Percentiles rank a stretch among this genome's conserved stretches.
Evolutionary conservation across 176 grass and related monocot genomes (phyloP).

Genomic region (Eleusine indica): DNA sequence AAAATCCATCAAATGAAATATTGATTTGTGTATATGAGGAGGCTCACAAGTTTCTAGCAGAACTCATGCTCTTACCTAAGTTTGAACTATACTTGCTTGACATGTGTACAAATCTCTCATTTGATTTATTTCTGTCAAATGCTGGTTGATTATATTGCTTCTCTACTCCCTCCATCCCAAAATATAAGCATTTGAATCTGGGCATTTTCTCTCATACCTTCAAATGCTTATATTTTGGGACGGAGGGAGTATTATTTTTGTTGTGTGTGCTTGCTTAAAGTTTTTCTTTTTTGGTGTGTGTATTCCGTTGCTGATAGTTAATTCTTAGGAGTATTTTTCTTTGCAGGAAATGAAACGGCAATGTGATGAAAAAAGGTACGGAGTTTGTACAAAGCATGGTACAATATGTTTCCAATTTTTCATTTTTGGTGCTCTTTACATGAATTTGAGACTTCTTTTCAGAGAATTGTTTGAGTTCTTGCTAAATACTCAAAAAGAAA

Average conservation of each 20-base stretch:
- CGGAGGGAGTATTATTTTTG: not conserved
- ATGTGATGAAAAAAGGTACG: conserved; percentile 94
- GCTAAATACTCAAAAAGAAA: conserved; percentile 70
- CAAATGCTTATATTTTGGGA: too few species aligned
- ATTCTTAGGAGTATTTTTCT: not conserved
- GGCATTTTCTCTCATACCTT: too few species aligned
- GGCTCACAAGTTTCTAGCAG: not conserved
- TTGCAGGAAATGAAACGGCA: conserved; percentile 97
- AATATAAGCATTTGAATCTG: too few species aligned
- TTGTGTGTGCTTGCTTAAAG: conserved; percentile 4
- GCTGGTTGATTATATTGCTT: not conserved
- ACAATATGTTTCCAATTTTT: not conserved
- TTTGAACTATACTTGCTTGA: conserved; percentile 18
- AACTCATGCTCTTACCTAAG: not conserved
- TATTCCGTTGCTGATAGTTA: conserved; percentile 15
- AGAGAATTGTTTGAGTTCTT: conserved; percentile 91
- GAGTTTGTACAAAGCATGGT: conserved; percentile 13
- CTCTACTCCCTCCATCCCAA: not conserved
- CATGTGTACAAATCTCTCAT: not conserved
- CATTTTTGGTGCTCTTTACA: conserved; percentile 2
- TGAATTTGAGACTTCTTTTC: conserved; percentile 43
- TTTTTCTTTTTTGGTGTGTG: conserved; percentile 20
- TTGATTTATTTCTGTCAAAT: conserved; percentile 9
- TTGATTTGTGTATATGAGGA: not conserved
- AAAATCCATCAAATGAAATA: not conserved